These are phyloP conservation scores for Sordariomycetes sp. DNA, from an alignment of 2,329 filamentous ascomycete genomes.

Conservation along the genomic window DNA sequence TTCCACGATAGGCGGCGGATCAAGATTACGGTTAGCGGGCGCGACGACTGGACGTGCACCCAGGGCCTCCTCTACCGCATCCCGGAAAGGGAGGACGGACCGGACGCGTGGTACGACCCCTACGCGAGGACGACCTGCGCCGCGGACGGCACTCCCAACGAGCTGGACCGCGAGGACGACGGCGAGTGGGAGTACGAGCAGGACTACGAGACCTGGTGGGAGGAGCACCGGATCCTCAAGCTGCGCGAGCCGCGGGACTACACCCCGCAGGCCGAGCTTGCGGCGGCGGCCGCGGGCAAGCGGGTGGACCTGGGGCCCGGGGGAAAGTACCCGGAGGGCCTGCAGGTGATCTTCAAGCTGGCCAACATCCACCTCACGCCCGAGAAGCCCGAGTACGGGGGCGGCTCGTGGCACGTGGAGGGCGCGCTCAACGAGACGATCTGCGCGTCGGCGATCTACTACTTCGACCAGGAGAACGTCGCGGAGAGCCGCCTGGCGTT, in stretches of 20 bases:
- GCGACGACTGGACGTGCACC: background rate
- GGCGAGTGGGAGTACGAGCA: constrained; percentile 1
- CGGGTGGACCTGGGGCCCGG: background rate
- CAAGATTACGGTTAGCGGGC: background rate
- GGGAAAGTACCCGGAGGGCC: constrained; percentile 11
- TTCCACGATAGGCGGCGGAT: background rate
- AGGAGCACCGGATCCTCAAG: background rate
- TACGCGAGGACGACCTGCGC: background rate
- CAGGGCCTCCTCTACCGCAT: constrained; percentile 1
- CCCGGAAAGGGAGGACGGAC: background rate
- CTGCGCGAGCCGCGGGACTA: constrained; percentile 1
- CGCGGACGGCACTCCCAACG: constrained; percentile 8
- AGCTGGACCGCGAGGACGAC: background rate
- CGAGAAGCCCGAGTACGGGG: constrained; percentile 40
- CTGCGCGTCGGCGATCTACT: constrained; percentile 50
- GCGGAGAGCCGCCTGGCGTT: constrained; percentile 40
- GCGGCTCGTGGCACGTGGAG: constrained; percentile 45
- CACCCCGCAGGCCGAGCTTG: background rate
- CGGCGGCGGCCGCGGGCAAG: constrained; percentile 1
- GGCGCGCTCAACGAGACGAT: constrained; percentile 53
- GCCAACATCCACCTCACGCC: constrained; percentile 51
- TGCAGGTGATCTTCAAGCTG: constrained; percentile 56
- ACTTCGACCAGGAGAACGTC: constrained; percentile 51
- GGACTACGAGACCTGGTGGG: background rate
- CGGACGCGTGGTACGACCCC: background rate